phyloP scores from a whole-genome alignment of 345 rosid genomes.

The Citrus unshiu region DNA sequence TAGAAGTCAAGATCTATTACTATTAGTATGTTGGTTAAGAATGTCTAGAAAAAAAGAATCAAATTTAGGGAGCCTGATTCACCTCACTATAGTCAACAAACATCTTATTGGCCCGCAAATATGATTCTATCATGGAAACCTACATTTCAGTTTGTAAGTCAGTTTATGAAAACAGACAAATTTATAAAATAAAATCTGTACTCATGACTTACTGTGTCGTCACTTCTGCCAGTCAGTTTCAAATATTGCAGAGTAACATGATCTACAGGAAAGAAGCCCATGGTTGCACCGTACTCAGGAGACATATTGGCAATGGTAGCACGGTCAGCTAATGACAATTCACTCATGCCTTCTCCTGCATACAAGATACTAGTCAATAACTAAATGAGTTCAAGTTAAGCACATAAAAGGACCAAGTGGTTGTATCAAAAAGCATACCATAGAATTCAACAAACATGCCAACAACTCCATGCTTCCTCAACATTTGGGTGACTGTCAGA shows the following conservation, averaged over 20 bases:
- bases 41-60: conserved; percentile 5
- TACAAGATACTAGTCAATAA: conserved; percentile 2
- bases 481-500: conserved; percentile 87
- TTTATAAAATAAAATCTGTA: not conserved
- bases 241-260: conserved; percentile 89
- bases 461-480: conserved; percentile 95
- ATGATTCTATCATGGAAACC: conserved; percentile 82
- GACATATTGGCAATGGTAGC: conserved; percentile 98
- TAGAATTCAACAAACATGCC: conserved; percentile 93
- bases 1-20: not conserved
- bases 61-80: not conserved
- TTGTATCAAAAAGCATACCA: conserved; percentile 30
- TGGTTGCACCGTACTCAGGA: conserved; percentile 96
- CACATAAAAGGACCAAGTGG: not conserved
- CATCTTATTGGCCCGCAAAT: conserved; percentile 84
- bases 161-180: not conserved
- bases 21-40: not conserved
- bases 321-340: conserved; percentile 88
- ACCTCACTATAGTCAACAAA: conserved; percentile 93
- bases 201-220: conserved; percentile 49
- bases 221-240: conserved; percentile 79
- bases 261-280: conserved; percentile 98
- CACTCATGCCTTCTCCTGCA: conserved; percentile 87
- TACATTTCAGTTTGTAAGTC: conserved; percentile 25
- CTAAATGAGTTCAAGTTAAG: conserved; percentile 5